Conservation (phyloP, 495 filamentous ascomycete species). For the Collariella sp. region DNA sequence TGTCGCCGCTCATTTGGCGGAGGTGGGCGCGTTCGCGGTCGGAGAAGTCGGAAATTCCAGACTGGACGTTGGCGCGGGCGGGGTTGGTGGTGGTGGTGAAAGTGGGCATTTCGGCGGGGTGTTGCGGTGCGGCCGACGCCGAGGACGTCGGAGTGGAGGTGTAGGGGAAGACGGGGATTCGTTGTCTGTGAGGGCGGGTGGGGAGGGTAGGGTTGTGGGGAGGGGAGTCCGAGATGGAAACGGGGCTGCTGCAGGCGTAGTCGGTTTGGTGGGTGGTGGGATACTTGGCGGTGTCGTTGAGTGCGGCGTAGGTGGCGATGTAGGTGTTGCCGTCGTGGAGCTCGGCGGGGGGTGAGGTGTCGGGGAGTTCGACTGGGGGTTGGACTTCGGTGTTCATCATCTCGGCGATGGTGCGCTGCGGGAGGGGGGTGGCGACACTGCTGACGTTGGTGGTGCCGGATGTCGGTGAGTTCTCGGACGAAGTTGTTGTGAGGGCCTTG, state of each 20-base stretch:
- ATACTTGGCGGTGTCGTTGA: constrained; percentile 17
- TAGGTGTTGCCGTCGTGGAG: constrained; percentile 27
- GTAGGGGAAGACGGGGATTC: constrained; percentile 7
- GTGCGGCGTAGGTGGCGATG: constrained; percentile 22
- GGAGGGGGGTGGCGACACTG: constrained; percentile 15
- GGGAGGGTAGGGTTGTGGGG: constrained; percentile 5
- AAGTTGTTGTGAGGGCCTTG: constrained; percentile 40
- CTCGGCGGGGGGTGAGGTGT: constrained; percentile 28
- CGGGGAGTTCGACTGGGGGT: constrained; percentile 29
- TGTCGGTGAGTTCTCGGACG: constrained; percentile 27
- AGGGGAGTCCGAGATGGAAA: constrained; percentile 10
- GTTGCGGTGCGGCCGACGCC: constrained; percentile 5
- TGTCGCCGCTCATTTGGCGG: constrained; percentile 39
- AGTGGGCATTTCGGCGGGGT: no score
- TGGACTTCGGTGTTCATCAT: constrained; percentile 31
- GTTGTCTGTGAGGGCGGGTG: constrained; percentile 4
- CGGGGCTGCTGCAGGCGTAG: constrained; percentile 17
- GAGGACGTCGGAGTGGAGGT: constrained; percentile 28
- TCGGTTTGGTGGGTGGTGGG: constrained; percentile 21
- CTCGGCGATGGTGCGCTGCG: constrained; percentile 24
- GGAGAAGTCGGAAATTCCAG: constrained; percentile 36
- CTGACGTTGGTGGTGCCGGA: constrained; percentile 20
- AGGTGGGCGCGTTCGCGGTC: constrained; percentile 37
- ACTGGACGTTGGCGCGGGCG: constrained; percentile 22
- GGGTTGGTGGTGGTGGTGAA: background rate